These are phyloP conservation scores for Craspedostauros australis DNA, from an alignment of 108 stramenopile species.

Conservation along the genomic window DNA sequence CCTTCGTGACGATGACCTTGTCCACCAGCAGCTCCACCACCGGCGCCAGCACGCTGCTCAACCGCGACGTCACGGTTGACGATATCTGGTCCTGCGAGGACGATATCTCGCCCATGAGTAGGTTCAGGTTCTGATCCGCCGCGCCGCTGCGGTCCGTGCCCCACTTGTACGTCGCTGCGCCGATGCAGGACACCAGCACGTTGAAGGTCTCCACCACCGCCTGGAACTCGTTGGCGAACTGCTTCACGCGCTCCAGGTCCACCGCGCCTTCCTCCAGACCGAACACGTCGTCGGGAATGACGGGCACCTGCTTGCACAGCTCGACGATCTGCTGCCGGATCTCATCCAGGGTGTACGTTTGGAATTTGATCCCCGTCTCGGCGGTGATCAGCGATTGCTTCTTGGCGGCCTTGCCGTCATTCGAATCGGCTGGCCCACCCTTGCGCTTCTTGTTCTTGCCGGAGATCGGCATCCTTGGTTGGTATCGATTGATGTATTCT, in stretches of 20 bases:
- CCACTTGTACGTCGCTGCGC: conserved; percentile 73
- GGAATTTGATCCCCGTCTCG: background rate
- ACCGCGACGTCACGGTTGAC: conserved; percentile 45
- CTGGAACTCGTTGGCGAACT: conserved; percentile 61
- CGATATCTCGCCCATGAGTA: conserved; percentile 53
- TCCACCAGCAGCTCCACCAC: conserved; percentile 67
- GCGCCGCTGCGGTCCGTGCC: conserved; percentile 81
- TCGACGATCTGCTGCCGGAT: conserved; percentile 30
- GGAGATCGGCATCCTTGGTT: too few relatives aligned
- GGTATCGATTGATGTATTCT: too few relatives aligned
- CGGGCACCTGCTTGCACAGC: conserved; percentile 32
- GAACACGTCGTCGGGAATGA: conserved; percentile 29
- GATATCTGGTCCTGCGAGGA: conserved; percentile 69
- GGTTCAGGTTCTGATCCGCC: conserved; percentile 61
- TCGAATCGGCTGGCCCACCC: background rate
- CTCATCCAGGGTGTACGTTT: conserved; percentile 26
- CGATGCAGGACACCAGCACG: conserved; percentile 54
- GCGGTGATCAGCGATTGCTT: background rate
- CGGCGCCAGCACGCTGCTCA: conserved; percentile 75
- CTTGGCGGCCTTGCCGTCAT: background rate
- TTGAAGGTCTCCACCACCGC: conserved; percentile 63
- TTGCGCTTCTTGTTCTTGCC: conserved; percentile 10
- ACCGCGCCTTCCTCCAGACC: conserved; percentile 5
- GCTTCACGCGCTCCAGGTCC: background rate
- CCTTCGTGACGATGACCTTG: conserved; percentile 32